These are phyloP conservation scores for Blepharisma japonicum DNA, from an alignment of 73 alveolate species.

Conservation along the genomic window DNA sequence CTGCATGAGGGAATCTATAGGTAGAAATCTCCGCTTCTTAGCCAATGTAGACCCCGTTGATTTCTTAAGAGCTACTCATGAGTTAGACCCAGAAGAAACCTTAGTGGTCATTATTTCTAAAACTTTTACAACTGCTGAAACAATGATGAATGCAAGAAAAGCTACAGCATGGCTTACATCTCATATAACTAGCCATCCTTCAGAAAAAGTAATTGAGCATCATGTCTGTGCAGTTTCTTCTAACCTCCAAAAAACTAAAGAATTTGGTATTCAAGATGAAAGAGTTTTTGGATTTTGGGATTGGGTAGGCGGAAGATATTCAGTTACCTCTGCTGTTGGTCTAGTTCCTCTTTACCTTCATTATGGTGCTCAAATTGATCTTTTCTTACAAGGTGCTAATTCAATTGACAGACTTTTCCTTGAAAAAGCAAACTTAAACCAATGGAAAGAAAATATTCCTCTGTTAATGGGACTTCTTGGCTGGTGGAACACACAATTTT, in stretches of 20 bases:
- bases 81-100: conserved; percentile 83
- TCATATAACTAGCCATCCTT: not conserved
- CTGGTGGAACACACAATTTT: conserved; percentile 56
- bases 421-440: conserved; percentile 38
- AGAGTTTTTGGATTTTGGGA: conserved; percentile 95
- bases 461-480: conserved; percentile 66
- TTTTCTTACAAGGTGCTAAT: conserved; percentile 76
- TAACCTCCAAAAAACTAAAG: conserved; percentile 65
- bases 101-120: conserved; percentile 83
- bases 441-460: conserved; percentile 57
- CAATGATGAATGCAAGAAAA: conserved; percentile 94
- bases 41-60: conserved; percentile 99
- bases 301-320: conserved; percentile 98
- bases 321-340: conserved; percentile 97
- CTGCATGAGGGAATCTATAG: conserved; percentile 47
- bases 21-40: conserved; percentile 77
- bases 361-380: conserved; percentile 64
- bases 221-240: conserved; percentile 91
- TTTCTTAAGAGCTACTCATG: conserved; percentile 79
- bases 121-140: conserved; percentile 97
- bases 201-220: conserved; percentile 15
- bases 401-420: conserved; percentile 74
- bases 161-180: conserved; percentile 59
- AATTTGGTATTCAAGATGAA: conserved; percentile 80
- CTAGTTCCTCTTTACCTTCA: conserved; percentile 89